Conservation (phyloP, 2,329 filamentous ascomycete genomes). For the Diaporthe vexans region DNA sequence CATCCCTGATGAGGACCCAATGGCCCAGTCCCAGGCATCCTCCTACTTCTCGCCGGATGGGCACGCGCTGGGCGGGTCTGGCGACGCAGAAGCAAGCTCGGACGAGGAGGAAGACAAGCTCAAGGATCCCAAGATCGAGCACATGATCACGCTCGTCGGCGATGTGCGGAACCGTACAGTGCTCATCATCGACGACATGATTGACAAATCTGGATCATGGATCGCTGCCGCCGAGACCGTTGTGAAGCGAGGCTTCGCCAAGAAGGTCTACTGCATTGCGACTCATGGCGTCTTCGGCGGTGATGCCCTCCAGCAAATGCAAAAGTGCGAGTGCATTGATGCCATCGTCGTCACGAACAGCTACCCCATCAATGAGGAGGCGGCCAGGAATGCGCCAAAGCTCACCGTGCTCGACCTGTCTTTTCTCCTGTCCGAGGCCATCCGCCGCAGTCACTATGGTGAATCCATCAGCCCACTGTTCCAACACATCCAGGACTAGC, state of each 20-base stretch:
- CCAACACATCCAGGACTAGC: constrained; percentile 73
- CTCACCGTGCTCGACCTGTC: constrained; percentile 92
- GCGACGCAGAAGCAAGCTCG: constrained; percentile 84
- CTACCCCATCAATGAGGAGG: constrained; percentile 87
- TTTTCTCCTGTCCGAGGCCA: constrained; percentile 89
- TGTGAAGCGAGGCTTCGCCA: constrained; percentile 91
- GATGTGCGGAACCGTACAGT: constrained; percentile 91
- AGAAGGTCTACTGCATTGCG: constrained; percentile 96
- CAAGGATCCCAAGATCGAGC: constrained; percentile 84
- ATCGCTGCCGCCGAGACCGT: constrained; percentile 97
- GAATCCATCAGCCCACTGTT: constrained; percentile 82
- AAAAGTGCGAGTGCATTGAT: constrained; percentile 93
- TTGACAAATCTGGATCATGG: constrained; percentile 97
- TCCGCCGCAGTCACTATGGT: constrained; percentile 95
- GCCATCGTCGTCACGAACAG: constrained; percentile 96
- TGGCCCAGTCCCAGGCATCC: constrained; percentile 84
- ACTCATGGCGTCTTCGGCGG: constrained; percentile 95
- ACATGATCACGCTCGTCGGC: constrained; percentile 97
- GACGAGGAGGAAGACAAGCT: constrained; percentile 96
- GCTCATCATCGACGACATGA: constrained; percentile 98
- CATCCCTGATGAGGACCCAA: constrained; percentile 81
- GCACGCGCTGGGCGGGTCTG: constrained; percentile 84
- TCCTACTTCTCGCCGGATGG: constrained; percentile 80
- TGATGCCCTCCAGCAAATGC: constrained; percentile 89
- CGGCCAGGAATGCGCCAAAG: constrained; percentile 80